Percentiles rank a stretch among this genome's conserved stretches.
Conservation (phyloP, 305 asterid genomes). For the Rubia occidens region DNA sequence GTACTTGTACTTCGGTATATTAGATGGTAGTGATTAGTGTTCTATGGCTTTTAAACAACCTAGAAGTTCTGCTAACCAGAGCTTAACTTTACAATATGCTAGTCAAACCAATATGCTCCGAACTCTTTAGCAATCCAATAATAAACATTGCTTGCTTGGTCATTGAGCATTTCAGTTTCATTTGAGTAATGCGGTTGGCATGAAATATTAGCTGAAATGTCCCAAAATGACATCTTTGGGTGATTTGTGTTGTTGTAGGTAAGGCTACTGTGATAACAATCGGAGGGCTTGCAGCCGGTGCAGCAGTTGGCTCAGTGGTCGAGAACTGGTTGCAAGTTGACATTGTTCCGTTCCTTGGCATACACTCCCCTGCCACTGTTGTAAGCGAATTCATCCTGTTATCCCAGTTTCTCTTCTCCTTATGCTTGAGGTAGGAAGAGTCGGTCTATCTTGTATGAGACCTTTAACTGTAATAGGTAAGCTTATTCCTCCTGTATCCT, state of each 20-base stretch:
- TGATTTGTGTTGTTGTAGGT: constrained; percentile 41
- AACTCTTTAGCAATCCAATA: background rate
- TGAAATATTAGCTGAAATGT: background rate
- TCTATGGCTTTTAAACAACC: background rate
- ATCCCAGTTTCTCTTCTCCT: constrained; percentile 78
- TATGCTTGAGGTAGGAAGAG: constrained; percentile 55
- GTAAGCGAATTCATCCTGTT: constrained; percentile 79
- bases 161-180: background rate
- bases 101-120: background rate
- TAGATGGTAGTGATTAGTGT: background rate
- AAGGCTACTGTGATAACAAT: constrained; percentile 76
- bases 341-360: constrained; percentile 83
- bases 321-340: constrained; percentile 97
- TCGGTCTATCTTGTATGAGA: constrained; percentile 16
- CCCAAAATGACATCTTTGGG: background rate
- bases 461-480: constrained; percentile 22
- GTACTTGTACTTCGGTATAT: background rate
- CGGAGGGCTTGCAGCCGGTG: constrained; percentile 98
- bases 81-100: background rate
- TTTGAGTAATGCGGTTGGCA: background rate
- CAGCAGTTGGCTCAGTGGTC: constrained; percentile 87
- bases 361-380: constrained; percentile 75
- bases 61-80: background rate
- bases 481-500: constrained; percentile 16
- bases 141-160: background rate